These are phyloP conservation scores for Anethum foeniculum DNA, from an alignment of 140 eudicot genomes.

Conservation along the genomic window DNA sequence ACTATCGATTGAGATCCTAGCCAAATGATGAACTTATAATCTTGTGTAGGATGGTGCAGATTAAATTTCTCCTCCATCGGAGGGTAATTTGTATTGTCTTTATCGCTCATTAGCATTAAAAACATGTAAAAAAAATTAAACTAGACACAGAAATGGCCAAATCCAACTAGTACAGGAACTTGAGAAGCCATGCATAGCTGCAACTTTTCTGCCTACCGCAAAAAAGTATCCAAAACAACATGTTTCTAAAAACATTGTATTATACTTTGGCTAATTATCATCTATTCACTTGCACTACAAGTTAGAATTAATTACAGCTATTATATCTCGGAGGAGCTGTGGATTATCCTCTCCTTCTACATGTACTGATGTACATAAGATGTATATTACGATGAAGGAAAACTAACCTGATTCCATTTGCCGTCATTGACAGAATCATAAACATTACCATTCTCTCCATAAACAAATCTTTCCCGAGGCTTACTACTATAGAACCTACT, in stretches of 20 bases:
- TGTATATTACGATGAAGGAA: conserved; percentile 15
- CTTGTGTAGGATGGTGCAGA: too few relatives aligned
- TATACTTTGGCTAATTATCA: conserved; percentile 1
- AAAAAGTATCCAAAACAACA: background rate
- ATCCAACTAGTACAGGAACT: background rate
- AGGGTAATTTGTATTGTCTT: too few relatives aligned
- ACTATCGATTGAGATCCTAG: too few relatives aligned
- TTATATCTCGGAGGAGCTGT: background rate
- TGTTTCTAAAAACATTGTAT: background rate
- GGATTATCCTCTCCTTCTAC: background rate
- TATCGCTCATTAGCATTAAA: too few relatives aligned
- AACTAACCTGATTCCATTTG: conserved; percentile 13
- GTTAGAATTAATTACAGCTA: conserved; percentile 1
- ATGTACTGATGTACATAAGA: background rate
- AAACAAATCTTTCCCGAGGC: conserved; percentile 41
- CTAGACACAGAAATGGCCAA: background rate
- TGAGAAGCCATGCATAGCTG: background rate
- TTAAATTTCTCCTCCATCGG: too few relatives aligned
- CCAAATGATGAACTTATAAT: too few relatives aligned
- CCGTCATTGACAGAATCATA: conserved; percentile 23
- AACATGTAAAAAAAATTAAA: background rate
- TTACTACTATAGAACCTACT: conserved; percentile 40
- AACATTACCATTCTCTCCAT: conserved; percentile 32
- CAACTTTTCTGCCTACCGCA: background rate
- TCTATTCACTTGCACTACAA: background rate